phyloP scores from a whole-genome alignment of 306 rosid genomes.

The Lagenaria siceraria region DNA sequence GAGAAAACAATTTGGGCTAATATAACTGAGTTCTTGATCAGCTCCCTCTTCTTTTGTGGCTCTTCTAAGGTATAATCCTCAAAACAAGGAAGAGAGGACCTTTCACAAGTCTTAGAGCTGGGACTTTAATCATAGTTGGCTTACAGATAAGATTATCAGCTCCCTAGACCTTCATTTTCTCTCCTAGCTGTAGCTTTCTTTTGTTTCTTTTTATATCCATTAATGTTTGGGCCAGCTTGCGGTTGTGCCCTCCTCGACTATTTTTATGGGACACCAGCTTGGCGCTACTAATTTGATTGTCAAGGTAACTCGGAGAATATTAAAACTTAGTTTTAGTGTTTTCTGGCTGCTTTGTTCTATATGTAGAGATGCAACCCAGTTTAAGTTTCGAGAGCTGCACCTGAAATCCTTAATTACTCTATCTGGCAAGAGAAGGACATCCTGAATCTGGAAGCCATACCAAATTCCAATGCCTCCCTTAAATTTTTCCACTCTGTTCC shows the following conservation, averaged over 20 bases:
- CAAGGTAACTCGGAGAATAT: background rate
- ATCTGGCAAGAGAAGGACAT: no score
- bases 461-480: no score
- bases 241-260: no score
- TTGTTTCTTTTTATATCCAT: background rate
- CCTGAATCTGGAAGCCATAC: no score
- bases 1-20: background rate
- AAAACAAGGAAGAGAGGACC: background rate
- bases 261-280: background rate
- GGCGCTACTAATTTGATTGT: background rate
- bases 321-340: background rate
- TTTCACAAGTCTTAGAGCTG: background rate
- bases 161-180: background rate
- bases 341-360: no score
- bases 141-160: background rate
- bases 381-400: no score
- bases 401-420: no score
- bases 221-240: no score
- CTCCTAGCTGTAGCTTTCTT: background rate
- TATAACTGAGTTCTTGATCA: background rate
- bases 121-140: background rate
- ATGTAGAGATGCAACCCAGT: no score
- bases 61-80: background rate
- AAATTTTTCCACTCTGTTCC: no score
- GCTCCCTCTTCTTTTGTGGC: background rate